Evolutionary conservation across 805 yeast species (phyloP), one percentile per base, ranked within the genome.

Genomic region (Saturnispora silvae): DNA sequence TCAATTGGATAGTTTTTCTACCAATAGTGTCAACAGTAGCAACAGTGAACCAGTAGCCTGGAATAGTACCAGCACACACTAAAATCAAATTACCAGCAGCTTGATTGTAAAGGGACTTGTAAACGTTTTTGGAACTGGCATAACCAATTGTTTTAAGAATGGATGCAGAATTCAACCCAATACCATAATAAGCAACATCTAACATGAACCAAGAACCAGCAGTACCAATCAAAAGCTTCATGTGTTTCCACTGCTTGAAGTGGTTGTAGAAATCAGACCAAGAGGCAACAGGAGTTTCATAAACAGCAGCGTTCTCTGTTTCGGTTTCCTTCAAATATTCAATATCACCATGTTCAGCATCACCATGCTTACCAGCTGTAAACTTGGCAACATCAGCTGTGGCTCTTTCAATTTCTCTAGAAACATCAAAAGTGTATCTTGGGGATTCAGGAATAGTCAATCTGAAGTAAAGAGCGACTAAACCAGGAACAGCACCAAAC

Each of bases 401-500:
- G 42, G 71, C 79, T 54, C 67, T 63, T 49, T 64, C 70, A 39
- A 71, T 64, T 50, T 74, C 75, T 48, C 70, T 71, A 34, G 71
- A 59, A 42, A 83, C 81, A 59, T 83, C 95, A 56, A 84, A 70
- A 36, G 86, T 67, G 66, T 81, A 84, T 69, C 95, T 79, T 64
- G 95, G 96, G 38, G 94, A 83, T 68, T 83, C 96, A 48, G 94
- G 95, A 59, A 82, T 86, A 48, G 95, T 85, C 63, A 85, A 75
- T 73, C 96, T 82, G 69, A 73, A 86, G 69, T 86, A 86, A 49
- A 82, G 70, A 31, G 95, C 94, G 58, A 80, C 59, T 44, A 68
- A 47, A 61, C 94, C 95, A 49, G 96, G 95, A 49, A 85, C 81
- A 65, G 83, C 77, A 57, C 96, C 95, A 46, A 87, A 70, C 53